Evolutionary conservation across 1,139 yeast species (phyloP).

Genomic region (Geotrichum phurueaensis): DNA sequence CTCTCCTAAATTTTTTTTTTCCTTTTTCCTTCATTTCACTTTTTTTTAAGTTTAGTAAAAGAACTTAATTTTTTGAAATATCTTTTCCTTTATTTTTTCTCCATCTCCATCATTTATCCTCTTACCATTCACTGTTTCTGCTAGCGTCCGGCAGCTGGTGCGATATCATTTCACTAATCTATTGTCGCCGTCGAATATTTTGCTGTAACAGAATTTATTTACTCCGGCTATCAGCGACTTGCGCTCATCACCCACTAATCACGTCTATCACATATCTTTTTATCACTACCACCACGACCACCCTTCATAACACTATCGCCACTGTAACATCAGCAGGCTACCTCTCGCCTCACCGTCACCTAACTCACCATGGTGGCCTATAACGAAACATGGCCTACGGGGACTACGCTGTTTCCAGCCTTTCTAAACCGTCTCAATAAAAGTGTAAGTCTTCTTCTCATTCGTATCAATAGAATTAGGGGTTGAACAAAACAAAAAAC

Average conservation of each 20-base stretch:
- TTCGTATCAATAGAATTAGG: not conserved
- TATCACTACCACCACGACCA: not conserved
- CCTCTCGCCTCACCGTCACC: not conserved
- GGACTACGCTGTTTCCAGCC: conserved; percentile 15
- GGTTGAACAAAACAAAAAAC: not conserved
- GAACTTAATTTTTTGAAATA: too few species aligned
- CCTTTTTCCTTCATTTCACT: too few species aligned
- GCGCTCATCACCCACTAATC: not conserved
- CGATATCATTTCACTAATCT: too few species aligned
- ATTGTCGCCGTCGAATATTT: too few species aligned
- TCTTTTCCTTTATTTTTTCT: too few species aligned
- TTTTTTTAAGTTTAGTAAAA: too few species aligned
- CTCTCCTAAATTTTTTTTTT: too few species aligned
- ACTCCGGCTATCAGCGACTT: not conserved
- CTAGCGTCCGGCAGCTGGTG: too few species aligned
- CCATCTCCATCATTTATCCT: too few species aligned
- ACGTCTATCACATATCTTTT: not conserved
- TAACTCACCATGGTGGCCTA: not conserved
- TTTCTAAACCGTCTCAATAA: conserved; percentile 15
- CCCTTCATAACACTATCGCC: not conserved
- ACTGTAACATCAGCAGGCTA: not conserved
- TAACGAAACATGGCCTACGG: conserved; percentile 1
- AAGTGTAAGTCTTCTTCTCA: conserved; percentile 8
- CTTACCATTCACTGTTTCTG: too few species aligned
- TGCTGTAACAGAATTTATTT: too few species aligned